Conservation (phyloP, 768 basidiomycete genomes). For the Lentinula sp. region DNA sequence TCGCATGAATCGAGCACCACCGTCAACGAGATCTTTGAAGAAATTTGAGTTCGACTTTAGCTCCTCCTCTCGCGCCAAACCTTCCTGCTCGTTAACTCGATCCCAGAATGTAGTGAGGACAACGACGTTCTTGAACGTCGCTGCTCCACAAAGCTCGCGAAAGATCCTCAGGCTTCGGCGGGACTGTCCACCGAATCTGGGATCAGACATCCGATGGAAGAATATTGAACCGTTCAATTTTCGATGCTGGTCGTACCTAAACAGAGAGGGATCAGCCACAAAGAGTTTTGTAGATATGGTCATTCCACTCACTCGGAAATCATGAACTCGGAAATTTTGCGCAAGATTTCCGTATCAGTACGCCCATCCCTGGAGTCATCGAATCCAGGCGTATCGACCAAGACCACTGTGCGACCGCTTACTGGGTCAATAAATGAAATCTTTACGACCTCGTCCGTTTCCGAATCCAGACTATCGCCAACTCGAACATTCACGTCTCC, state of each 20-base stretch:
- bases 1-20: conserved; percentile 31
- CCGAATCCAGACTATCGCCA: neutral
- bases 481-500: neutral
- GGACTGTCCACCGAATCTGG: conserved; percentile 27
- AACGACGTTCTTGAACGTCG: conserved; percentile 34
- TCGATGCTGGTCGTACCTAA: conserved; percentile 5
- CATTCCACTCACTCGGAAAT: conserved; percentile 13
- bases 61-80: neutral
- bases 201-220: conserved; percentile 28
- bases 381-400: conserved; percentile 22
- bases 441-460: neutral
- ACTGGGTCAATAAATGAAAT: conserved; percentile 2
- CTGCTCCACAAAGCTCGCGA: conserved; percentile 33
- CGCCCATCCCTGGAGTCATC: conserved; percentile 17
- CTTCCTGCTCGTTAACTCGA: conserved; percentile 22
- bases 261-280: neutral
- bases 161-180: conserved; percentile 36
- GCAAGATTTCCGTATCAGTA: conserved; percentile 29
- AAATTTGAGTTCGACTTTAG: conserved; percentile 22
- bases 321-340: conserved; percentile 23
- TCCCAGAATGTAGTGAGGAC: conserved; percentile 38
- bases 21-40: conserved; percentile 35
- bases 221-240: conserved; percentile 24
- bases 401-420: conserved; percentile 11
- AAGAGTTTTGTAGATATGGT: neutral